Conservation (phyloP, 768 basidiomycete species). For the Dacryopinax spathularia region DNA sequence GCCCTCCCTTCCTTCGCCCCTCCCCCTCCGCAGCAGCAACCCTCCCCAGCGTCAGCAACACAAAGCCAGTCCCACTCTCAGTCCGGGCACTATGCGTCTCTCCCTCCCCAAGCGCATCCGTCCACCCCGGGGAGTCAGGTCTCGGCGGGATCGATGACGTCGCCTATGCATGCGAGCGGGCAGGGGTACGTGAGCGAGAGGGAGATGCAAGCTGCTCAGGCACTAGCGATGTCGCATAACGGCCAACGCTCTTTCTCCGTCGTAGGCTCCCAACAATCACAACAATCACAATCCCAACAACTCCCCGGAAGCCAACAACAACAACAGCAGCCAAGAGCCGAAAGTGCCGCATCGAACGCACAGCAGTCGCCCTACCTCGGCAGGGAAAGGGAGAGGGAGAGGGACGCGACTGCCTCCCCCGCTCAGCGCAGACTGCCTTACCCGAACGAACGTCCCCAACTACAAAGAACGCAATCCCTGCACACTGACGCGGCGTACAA, state of each 20-base stretch:
- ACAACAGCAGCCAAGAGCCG: not conserved
- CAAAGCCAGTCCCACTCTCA: slow-evolving; percentile 8
- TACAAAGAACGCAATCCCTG: not conserved
- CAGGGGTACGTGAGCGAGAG: not conserved
- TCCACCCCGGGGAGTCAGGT: slow-evolving; percentile 2
- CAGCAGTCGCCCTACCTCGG: too few species aligned
- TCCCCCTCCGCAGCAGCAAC: slow-evolving; percentile 1
- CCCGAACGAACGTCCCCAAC: too few species aligned
- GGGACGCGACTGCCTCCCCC: not conserved
- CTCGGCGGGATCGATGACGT: not conserved
- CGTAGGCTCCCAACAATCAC: too few species aligned
- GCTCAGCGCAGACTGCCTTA: not conserved
- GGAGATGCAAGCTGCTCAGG: not conserved
- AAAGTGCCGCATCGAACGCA: not conserved
- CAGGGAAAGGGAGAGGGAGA: too few species aligned
- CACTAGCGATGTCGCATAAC: not conserved
- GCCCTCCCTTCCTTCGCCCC: slow-evolving; percentile 2
- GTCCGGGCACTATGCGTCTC: not conserved
- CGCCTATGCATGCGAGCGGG: not conserved
- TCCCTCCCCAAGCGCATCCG: not conserved
- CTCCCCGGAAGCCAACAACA: too few species aligned
- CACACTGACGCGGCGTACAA: not conserved
- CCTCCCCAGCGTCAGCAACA: slow-evolving; percentile 10
- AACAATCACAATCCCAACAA: too few species aligned
- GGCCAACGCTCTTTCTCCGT: not conserved